These are phyloP conservation scores for Cercophora scortea DNA, from an alignment of 495 filamentous ascomycete species.

Conservation along the genomic window DNA sequence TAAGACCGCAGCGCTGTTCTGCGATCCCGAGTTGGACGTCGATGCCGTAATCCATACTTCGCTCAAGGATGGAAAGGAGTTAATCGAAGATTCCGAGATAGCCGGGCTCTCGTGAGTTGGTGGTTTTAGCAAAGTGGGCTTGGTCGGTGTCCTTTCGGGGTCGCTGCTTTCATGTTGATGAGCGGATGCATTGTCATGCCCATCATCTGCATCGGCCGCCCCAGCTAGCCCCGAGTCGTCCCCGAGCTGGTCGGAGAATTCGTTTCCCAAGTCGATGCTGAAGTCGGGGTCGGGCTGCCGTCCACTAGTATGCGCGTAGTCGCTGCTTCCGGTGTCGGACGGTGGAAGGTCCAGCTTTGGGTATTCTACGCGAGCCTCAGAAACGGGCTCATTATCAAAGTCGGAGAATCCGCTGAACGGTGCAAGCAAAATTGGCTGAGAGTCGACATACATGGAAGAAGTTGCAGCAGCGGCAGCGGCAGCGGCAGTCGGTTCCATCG, in stretches of 20 bases:
- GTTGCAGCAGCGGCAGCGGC: not conserved
- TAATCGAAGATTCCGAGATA: slow-evolving; percentile 12
- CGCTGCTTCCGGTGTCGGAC: slow-evolving; percentile 26
- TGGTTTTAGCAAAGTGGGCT: not conserved
- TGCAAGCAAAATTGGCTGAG: slow-evolving; percentile 18
- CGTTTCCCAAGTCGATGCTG: slow-evolving; percentile 17
- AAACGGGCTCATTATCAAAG: slow-evolving; percentile 1
- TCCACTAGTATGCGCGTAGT: slow-evolving; percentile 14
- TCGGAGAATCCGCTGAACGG: slow-evolving; percentile 23
- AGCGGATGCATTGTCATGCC: not conserved
- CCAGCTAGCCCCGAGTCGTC: slow-evolving; percentile 7
- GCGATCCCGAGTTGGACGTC: slow-evolving; percentile 16
- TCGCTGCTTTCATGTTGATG: not conserved
- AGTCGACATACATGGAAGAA: slow-evolving; percentile 11
- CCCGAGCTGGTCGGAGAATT: slow-evolving; percentile 10
- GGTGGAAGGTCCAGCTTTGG: slow-evolving; percentile 8
- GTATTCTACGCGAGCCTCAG: slow-evolving; percentile 6
- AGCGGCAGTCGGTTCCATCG: not conserved
- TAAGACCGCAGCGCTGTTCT: slow-evolving; percentile 9
- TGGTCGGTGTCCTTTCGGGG: not conserved
- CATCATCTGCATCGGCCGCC: not conserved
- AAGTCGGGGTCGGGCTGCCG: slow-evolving; percentile 31
- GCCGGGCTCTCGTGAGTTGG: slow-evolving; percentile 9
- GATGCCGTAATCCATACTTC: slow-evolving; percentile 26
- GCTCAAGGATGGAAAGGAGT: slow-evolving; percentile 28